phyloP scores from a whole-genome alignment of 129 eudicot species.

The Saussurea involucrata region DNA sequence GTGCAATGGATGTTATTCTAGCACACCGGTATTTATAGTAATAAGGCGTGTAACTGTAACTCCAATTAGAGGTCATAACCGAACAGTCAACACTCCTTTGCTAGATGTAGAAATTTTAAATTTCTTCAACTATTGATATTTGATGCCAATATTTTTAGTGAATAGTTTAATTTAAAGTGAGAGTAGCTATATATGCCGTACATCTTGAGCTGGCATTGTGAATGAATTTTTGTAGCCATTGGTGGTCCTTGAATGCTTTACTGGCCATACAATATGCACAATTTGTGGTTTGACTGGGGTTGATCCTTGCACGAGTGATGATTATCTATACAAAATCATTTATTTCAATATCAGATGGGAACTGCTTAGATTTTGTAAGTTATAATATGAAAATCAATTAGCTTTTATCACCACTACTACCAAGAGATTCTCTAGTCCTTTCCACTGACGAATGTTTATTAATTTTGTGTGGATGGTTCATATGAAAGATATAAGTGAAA shows the following conservation, averaged over 20 bases:
- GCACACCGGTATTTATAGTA: constrained; percentile 36
- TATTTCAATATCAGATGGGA: background rate
- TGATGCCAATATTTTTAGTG: background rate
- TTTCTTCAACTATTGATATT: constrained; percentile 9
- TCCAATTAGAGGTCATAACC: constrained; percentile 9
- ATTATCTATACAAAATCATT: constrained; percentile 16
- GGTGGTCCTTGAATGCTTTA: constrained; percentile 30
- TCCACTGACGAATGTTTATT: constrained; percentile 51
- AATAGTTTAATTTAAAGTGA: constrained; percentile 15
- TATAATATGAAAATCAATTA: constrained; percentile 36
- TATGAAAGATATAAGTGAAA: constrained; percentile 45
- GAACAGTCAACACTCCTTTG: constrained; percentile 11
- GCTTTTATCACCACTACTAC: constrained; percentile 27
- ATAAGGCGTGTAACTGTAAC: constrained; percentile 8
- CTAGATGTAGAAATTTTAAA: background rate
- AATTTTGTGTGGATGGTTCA: constrained; percentile 31
- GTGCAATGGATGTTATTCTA: constrained; percentile 12
- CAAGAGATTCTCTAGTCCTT: constrained; percentile 51
- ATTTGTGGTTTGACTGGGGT: constrained; percentile 30
- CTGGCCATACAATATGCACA: constrained; percentile 46
- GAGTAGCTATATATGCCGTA: constrained; percentile 6
- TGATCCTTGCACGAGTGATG: constrained; percentile 25
- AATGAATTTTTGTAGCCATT: constrained; percentile 18
- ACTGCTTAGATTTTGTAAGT: constrained; percentile 25
- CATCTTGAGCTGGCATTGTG: constrained; percentile 19